Evolutionary conservation across 306 rosid species (phyloP).

Genomic region (cucumber (Cucumis sativus)): Cucumber_9930_V3 NC_026658.2:17545501-17546000

Average conservation of each 20-base stretch:
- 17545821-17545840: constrained; percentile 1
- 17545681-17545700: constrained; percentile 85
- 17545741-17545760: constrained; percentile 71
- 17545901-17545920: constrained; percentile 81
- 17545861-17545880: constrained; percentile 72
- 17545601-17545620: too few species aligned
- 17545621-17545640: too few species aligned
- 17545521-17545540: background rate
- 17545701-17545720: constrained; percentile 94
- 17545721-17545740: constrained; percentile 70
- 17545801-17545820: background rate
- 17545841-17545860: constrained; percentile 9
- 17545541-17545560: too few species aligned
- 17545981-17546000: constrained; percentile 62
- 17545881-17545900: constrained; percentile 73
- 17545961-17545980: constrained; percentile 87
- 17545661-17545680: background rate
- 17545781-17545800: constrained; percentile 8
- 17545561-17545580: too few species aligned
- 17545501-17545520: background rate
- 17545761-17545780: constrained; percentile 86
- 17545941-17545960: constrained; percentile 75
- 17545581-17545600: too few species aligned
- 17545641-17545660: too few species aligned
- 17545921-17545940: constrained; percentile 74